Base-by-base conservation (phyloP, 495 filamentous ascomycete species). In the Penicillium alfredii region DNA sequence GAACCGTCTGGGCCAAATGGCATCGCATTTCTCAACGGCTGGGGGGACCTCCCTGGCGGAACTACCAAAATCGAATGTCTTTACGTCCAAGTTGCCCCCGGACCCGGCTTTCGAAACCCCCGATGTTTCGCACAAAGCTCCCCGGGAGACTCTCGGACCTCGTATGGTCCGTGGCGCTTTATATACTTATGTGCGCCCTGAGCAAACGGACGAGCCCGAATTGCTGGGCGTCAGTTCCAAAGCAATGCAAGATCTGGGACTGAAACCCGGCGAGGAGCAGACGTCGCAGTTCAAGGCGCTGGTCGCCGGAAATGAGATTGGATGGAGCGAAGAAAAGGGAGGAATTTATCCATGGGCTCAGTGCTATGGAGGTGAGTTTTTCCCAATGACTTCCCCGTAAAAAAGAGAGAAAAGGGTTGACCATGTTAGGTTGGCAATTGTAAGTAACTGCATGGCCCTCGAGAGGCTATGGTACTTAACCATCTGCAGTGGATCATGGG, bases 281-380 rank as follows among this genome's bases (percentile, higher is more conserved):
- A 84, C 73, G 1, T 61, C 79, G n/a, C 79, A 86, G 6, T 97
- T 98, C 67, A 72, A 77, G 43, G 66, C 77, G 6, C 66, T 83
- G 4, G 82, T 90, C 11, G 75, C 81, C 0, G 92, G 92, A 3
- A 96, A 95, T 55, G 78, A 78, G 49, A 71, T 93, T 39, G 59
- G 73, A 23, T 73, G 73, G 63, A 56, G 51, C 10, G 62, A 76
- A 38, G 77, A 80, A 25, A 72, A 74, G 55, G 64, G 82, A 47
- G 72, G 75, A 4, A 78, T 90, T 22, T 96, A 97, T 55, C 93
- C 92, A 8, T 98, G 92, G 92, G 88, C 93, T 21, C 89, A 96
- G 62, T 96, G 89, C 56, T 98, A 98, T 62, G 92, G 92, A 38
- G 92, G 90, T 68, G 41, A 43, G 55, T 45, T 16, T 37, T 30